phyloP scores from a whole-genome alignment of 345 rosid genomes.

The Geranium rotundifolium region DNA sequence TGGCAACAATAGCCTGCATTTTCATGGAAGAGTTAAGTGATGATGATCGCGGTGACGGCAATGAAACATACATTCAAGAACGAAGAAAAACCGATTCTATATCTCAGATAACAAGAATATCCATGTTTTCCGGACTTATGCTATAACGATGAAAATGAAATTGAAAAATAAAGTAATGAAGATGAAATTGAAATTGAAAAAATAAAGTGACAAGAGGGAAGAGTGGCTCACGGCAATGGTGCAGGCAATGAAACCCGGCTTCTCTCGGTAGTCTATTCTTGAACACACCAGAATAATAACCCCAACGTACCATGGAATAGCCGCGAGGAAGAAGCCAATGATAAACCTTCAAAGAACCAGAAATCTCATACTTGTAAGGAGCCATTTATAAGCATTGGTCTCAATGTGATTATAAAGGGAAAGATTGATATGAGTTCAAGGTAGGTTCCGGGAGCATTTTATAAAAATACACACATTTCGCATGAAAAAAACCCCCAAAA shows the following conservation, averaged over 20 bases:
- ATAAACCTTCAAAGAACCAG: slow-evolving; percentile 46
- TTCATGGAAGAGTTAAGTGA: background rate
- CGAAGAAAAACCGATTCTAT: too few species aligned
- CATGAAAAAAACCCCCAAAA: too few species aligned
- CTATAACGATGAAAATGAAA: too few species aligned
- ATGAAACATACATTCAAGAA: background rate
- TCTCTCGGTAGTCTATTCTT: slow-evolving; percentile 69
- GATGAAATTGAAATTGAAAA: background rate
- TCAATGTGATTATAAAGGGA: too few species aligned
- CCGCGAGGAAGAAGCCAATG: slow-evolving; percentile 72
- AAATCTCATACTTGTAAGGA: slow-evolving; percentile 3
- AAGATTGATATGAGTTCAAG: too few species aligned
- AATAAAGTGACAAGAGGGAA: slow-evolving; percentile 1
- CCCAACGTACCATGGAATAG: slow-evolving; percentile 86
- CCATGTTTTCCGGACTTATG: too few species aligned
- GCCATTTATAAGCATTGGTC: background rate
- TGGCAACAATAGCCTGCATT: slow-evolving; percentile 28
- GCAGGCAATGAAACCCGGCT: slow-evolving; percentile 89
- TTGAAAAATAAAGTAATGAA: background rate
- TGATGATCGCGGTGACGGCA: background rate
- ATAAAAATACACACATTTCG: too few species aligned
- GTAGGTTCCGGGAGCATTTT: too few species aligned
- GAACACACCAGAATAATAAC: slow-evolving; percentile 46
- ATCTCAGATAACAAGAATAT: too few species aligned
- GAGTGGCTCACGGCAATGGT: slow-evolving; percentile 56